Evolutionary conservation across 352 stramenopile genomes (phyloP).

Genomic region (Pythium monospermum): DNA sequence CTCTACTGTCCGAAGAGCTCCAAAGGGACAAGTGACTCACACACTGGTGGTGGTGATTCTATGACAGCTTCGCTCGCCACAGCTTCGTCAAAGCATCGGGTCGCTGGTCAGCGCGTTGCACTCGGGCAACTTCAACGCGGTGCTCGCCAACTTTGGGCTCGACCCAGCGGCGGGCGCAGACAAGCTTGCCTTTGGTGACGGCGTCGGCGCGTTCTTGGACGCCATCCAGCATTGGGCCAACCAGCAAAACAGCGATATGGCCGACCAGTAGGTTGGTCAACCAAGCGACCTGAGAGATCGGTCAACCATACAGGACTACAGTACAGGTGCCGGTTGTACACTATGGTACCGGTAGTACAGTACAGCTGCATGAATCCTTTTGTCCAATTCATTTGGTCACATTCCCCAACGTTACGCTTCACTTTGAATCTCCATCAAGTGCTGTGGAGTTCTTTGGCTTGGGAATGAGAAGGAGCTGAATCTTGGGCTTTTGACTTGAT

Average conservation of each 20-base stretch:
- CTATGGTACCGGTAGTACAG: too few relatives aligned
- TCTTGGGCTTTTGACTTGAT: not conserved
- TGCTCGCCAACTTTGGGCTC: slow-evolving; percentile 89
- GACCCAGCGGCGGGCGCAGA: slow-evolving; percentile 65
- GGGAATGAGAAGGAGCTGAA: too few relatives aligned
- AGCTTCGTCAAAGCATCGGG: slow-evolving; percentile 86
- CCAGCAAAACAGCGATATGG: slow-evolving; percentile 44
- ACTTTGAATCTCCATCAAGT: too few relatives aligned
- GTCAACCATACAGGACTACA: too few relatives aligned
- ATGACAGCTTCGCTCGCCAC: slow-evolving; percentile 63
- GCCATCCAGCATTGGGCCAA: slow-evolving; percentile 76
- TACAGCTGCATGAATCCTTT: too few relatives aligned
- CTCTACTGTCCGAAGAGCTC: not conserved
- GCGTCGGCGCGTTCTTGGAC: slow-evolving; percentile 69
- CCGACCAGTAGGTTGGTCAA: slow-evolving; percentile 4
- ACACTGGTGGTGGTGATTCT: not conserved
- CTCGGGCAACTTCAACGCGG: slow-evolving; percentile 87
- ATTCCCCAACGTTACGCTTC: too few relatives aligned
- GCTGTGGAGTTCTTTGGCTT: too few relatives aligned
- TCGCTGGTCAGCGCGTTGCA: slow-evolving; percentile 81
- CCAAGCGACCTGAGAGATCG: too few relatives aligned
- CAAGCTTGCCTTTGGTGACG: slow-evolving; percentile 83
- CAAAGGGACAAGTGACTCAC: not conserved
- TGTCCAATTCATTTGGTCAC: too few relatives aligned
- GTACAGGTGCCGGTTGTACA: too few relatives aligned